These are phyloP conservation scores for Trypanosoma conorhini DNA, from an alignment of 208 protist genomes.

Conservation along the genomic window DNA sequence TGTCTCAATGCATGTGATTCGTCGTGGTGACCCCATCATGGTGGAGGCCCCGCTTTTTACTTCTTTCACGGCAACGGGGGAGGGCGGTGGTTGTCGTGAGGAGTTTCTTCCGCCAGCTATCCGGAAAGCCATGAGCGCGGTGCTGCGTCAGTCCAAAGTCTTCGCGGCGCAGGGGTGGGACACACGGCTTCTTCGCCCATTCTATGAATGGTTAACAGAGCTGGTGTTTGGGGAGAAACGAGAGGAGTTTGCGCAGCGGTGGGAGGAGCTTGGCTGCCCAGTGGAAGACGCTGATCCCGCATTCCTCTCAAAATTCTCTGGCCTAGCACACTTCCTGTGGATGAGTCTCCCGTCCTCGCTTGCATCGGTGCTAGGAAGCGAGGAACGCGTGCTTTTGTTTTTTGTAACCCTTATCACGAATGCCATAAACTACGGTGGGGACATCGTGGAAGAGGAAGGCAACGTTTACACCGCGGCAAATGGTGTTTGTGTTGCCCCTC, in stretches of 20 bases:
- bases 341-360: conserved; percentile 15
- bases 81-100: neutral
- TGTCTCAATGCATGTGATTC: conserved; percentile 17
- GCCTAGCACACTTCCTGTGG: conserved; percentile 19
- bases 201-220: conserved; percentile 24
- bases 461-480: neutral
- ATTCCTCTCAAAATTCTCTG: conserved; percentile 8
- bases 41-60: conserved; percentile 19
- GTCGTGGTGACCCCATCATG: conserved; percentile 19
- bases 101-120: conserved; percentile 10
- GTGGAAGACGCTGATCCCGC: conserved; percentile 16
- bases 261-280: conserved; percentile 22
- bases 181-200: conserved; percentile 10
- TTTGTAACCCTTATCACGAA: conserved; percentile 24
- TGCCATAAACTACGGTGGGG: conserved; percentile 19
- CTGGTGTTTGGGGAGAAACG: conserved; percentile 10
- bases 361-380: conserved; percentile 4
- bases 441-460: neutral
- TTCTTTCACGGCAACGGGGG: neutral
- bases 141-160: conserved; percentile 6
- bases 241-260: conserved; percentile 10
- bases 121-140: conserved; percentile 3
- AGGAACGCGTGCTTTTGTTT: conserved; percentile 15
- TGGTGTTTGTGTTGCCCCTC: neutral
- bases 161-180: conserved; percentile 8